Conservation (phyloP, 768 basidiomycete species). For the Strobilomyces dryophilus region DNA sequence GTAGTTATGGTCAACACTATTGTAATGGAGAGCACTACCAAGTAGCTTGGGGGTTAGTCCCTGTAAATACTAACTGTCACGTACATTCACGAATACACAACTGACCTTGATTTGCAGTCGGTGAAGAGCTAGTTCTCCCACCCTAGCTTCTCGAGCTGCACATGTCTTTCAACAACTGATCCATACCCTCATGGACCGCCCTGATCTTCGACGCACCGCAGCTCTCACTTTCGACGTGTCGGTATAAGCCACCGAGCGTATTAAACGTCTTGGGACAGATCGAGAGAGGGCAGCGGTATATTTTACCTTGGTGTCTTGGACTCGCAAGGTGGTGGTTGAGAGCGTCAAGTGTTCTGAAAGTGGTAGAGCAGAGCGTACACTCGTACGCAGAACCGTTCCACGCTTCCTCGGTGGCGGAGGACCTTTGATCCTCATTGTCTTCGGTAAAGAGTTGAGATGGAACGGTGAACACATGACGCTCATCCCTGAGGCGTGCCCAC, state of each 20-base stretch:
- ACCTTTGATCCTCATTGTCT: constrained; percentile 1
- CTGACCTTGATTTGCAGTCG: constrained; percentile 16
- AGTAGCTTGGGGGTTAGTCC: not conserved
- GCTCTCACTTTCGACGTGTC: constrained; percentile 61
- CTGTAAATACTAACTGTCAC: constrained; percentile 19
- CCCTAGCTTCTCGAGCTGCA: constrained; percentile 9
- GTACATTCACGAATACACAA: constrained; percentile 19
- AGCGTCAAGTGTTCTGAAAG: too few relatives aligned
- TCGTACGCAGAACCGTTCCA: constrained; percentile 49
- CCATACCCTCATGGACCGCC: constrained; percentile 23
- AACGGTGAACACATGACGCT: constrained; percentile 48
- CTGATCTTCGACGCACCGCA: constrained; percentile 53
- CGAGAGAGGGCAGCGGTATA: constrained; percentile 51
- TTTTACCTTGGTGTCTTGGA: constrained; percentile 50
- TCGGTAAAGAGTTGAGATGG: constrained; percentile 46
- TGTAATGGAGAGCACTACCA: too few relatives aligned
- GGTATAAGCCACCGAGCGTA: constrained; percentile 54
- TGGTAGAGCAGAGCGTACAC: constrained; percentile 51
- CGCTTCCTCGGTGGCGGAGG: constrained; percentile 34
- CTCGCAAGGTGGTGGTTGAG: constrained; percentile 60
- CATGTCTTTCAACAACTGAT: constrained; percentile 26
- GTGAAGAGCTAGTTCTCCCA: not conserved
- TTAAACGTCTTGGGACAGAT: constrained; percentile 42
- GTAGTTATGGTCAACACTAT: too few relatives aligned
- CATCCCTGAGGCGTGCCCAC: constrained; percentile 42